phyloP scores from a whole-genome alignment of 352 stramenopile species.

The Phytophthora parvispora region DNA sequence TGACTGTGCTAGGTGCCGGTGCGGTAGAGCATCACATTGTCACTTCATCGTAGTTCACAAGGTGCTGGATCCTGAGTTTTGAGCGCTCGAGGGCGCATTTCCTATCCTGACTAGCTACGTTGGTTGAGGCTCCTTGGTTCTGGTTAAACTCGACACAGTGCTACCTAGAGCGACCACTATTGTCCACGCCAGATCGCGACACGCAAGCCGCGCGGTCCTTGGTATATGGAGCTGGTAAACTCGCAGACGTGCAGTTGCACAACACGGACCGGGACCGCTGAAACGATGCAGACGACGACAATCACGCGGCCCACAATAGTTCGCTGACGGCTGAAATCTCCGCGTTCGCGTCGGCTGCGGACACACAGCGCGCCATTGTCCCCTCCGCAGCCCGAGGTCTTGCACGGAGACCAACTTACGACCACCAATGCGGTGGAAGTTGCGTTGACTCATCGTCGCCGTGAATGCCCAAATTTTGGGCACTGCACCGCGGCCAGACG shows the following conservation, averaged over 20 bases:
- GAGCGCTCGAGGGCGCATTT: not conserved
- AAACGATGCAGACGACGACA: not conserved
- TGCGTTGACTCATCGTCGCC: not conserved
- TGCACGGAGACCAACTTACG: not conserved
- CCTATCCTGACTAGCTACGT: not conserved
- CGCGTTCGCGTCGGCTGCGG: not conserved
- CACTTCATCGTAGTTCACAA: too few relatives aligned
- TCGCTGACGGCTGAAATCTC: not conserved
- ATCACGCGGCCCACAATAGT: not conserved
- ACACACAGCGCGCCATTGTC: too few relatives aligned
- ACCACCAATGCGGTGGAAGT: not conserved
- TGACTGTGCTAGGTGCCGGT: too few relatives aligned
- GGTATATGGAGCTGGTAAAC: not conserved
- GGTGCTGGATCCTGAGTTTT: not conserved
- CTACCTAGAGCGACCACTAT: too few relatives aligned
- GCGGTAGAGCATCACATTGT: too few relatives aligned
- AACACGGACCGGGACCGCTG: not conserved
- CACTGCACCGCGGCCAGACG: conserved; percentile 4
- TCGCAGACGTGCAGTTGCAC: too few relatives aligned
- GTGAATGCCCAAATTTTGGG: not conserved
- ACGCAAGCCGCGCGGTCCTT: too few relatives aligned
- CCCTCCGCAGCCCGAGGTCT: too few relatives aligned
- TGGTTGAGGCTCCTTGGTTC: not conserved
- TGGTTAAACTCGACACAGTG: too few relatives aligned
- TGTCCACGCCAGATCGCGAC: too few relatives aligned